These are phyloP conservation scores for Furcasterigmium sp. DNA, from an alignment of 2,329 filamentous ascomycete species.

Conservation along the genomic window DNA sequence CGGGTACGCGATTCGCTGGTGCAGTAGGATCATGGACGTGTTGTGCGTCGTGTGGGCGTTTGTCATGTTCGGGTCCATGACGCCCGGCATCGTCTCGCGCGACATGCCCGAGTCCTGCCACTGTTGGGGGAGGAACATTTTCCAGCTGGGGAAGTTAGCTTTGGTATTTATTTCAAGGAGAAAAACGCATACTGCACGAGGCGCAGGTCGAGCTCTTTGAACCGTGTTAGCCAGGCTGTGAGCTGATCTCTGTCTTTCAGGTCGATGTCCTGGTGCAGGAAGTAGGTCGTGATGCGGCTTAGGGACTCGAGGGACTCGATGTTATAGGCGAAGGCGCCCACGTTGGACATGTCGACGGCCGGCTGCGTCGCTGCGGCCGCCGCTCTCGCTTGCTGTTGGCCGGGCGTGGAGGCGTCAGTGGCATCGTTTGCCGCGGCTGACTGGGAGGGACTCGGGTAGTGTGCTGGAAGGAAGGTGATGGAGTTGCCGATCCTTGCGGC, in stretches of 20 bases:
- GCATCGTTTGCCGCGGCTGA: slow-evolving; percentile 3
- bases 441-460: slow-evolving; percentile 16
- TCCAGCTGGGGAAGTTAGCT: slow-evolving; percentile 22
- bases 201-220: slow-evolving; percentile 38
- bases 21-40: slow-evolving; percentile 40
- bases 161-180: too few species aligned
- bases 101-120: slow-evolving; percentile 26
- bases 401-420: not conserved
- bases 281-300: slow-evolving; percentile 33
- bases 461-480: slow-evolving; percentile 26
- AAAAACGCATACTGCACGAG: slow-evolving; percentile 26
- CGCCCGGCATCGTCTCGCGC: slow-evolving; percentile 8
- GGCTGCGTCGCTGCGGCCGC: not conserved
- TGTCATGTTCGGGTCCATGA: slow-evolving; percentile 42
- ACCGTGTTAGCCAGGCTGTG: slow-evolving; percentile 33
- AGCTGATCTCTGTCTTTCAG: slow-evolving; percentile 26
- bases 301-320: slow-evolving; percentile 38
- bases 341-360: slow-evolving; percentile 24
- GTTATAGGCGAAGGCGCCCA: slow-evolving; percentile 36
- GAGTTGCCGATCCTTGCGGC: slow-evolving; percentile 28
- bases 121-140: slow-evolving; percentile 32
- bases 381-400: not conserved
- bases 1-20: slow-evolving; percentile 40
- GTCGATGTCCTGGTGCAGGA: slow-evolving; percentile 33
- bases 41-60: slow-evolving; percentile 43